Evolutionary conservation across 1,139 yeast genomes (phyloP), one percentile per base, ranked within the genome.

Genomic region (Taphrina deformans): DNA sequence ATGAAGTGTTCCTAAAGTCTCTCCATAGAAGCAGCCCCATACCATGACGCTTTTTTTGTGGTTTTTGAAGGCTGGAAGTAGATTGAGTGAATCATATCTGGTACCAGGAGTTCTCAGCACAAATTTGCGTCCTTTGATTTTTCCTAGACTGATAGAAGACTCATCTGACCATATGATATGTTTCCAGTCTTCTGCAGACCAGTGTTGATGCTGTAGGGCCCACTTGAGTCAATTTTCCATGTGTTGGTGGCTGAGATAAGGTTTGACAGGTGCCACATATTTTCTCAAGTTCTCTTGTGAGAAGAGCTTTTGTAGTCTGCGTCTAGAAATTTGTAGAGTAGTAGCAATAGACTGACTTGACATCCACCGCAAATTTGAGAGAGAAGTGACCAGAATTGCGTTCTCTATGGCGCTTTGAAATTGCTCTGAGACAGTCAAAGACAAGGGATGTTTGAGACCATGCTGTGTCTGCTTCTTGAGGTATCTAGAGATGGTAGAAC

Each of bases 81-180:
- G 14, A 48, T n/a, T n/a, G n/a, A n/a, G n/a, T n/a, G n/a, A n/a
- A 24, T 24, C 18, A 29, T 12, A 48, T 35, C 23, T 48, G 35
- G 6, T 9, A 29, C 9, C 21, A 18, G 18, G 23, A 23, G 9
- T 29, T 26, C 53, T 24, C 7, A 48, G 53, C 38, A 48, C 53
- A 27, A 21, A 48, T 27, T 35, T 12, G 10, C 35, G 53, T 48
- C 53, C 53, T 26, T 26, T 29, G 26, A 48, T 33, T 29, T 48
- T 26, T 24, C 53, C 35, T 9, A 48, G 53, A n/a, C 38, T 5
- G 53, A 48, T 27, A 18, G 38, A 48, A 26, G 53, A 24, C 53
- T 48, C 38, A 27, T 48, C 53, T 6, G 35, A 48, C 53, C 53
- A 48, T 5, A 26, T 48, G 35, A 48, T 18, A 27, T 29, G 53